A percentile compares a stretch with the other conserved stretches of the same genome.
Evolutionary conservation across 805 yeast genomes (phyloP).

Genomic region (Wickerhamomyces alni): DNA sequence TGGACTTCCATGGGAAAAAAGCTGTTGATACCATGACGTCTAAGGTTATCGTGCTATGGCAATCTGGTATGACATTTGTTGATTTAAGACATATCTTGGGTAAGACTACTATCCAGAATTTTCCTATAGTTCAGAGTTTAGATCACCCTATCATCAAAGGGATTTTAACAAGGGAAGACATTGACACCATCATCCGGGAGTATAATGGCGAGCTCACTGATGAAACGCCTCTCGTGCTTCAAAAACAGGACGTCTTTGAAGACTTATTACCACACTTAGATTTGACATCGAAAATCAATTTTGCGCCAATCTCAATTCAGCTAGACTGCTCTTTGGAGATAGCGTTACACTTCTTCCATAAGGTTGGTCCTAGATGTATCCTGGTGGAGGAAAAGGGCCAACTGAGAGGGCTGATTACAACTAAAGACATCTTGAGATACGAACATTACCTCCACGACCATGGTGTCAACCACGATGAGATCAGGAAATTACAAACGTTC

Average conservation of each 20-base stretch:
- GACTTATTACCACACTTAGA: constrained; percentile 10
- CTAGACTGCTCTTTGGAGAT: constrained; percentile 50
- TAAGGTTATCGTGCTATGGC: constrained; percentile 33
- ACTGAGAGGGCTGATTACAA: constrained; percentile 70
- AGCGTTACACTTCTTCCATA: constrained; percentile 62
- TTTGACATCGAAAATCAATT: constrained; percentile 34
- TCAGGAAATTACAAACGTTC: constrained; percentile 10
- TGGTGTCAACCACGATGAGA: constrained; percentile 5
- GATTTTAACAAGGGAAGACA: constrained; percentile 36
- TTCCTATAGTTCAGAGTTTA: constrained; percentile 45
- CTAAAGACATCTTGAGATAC: constrained; percentile 75
- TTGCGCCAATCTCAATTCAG: constrained; percentile 58
- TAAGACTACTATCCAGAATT: constrained; percentile 37
- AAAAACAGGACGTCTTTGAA: not conserved
- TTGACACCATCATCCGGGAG: constrained; percentile 26
- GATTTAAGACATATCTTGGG: constrained; percentile 29
- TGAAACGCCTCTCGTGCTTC: constrained; percentile 23
- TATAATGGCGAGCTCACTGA: constrained; percentile 27
- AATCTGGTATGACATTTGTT: constrained; percentile 26
- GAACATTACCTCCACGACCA: constrained; percentile 30
- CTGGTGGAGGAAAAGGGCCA: constrained; percentile 57
- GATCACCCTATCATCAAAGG: constrained; percentile 38
- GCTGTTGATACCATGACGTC: constrained; percentile 61
- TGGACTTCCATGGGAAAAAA: constrained; percentile 40
- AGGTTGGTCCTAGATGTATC: constrained; percentile 74